Base-by-base conservation (phyloP, 2,329 filamentous ascomycete genomes). In the Coccinonectria pachysandricola region DNA sequence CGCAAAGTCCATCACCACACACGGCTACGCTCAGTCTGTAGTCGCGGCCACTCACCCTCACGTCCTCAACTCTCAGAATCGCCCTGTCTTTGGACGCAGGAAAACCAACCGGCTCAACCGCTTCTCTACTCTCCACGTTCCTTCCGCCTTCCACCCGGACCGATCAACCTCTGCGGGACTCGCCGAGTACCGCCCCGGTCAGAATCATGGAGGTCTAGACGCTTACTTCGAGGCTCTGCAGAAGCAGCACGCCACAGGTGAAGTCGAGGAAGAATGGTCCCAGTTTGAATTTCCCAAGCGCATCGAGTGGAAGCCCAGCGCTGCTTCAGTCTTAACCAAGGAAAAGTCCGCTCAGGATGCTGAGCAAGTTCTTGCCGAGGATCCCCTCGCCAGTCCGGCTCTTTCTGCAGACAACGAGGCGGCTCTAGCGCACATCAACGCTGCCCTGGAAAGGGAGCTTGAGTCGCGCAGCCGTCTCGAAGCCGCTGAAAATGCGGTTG, bases 21-120 rank as follows among this genome's bases (percentile, higher is more conserved):
- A 96, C 74, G 88, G 88, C 62, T 96, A 95, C 72, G 87, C 87
- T 48, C 88, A 96, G 59, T 94, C 87, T 39, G 80, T 96, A 62
- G 86, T 98, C 62, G 91, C 91, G 52, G 88, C 86, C 49, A 85
- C 85, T 40, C 86, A 94, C 39, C 72, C 71, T 30, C 67, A 71
- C 78, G 80, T 64, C 70, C 74, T 68, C 71, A 85, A 77, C 69
- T 76, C 64, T 53, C 85, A 75, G 55, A 75, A 71, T 54, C 68
- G 72, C 43, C 70, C 70, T 37, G 70, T 69, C 47, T 78, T 75
- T 49, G 68, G 64, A 35, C 68, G 70, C 44, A 68, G 67, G 48
- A 68, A 65, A 45, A 67, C 58, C 48, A 65, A 62, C 41, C 64
- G 64, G 39, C 60, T 71, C 40, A 62, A 64, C 36, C 70, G 64